Evolutionary conservation across 768 basidiomycete species (phyloP).

Genomic region (Hortiboletus campestris): DNA sequence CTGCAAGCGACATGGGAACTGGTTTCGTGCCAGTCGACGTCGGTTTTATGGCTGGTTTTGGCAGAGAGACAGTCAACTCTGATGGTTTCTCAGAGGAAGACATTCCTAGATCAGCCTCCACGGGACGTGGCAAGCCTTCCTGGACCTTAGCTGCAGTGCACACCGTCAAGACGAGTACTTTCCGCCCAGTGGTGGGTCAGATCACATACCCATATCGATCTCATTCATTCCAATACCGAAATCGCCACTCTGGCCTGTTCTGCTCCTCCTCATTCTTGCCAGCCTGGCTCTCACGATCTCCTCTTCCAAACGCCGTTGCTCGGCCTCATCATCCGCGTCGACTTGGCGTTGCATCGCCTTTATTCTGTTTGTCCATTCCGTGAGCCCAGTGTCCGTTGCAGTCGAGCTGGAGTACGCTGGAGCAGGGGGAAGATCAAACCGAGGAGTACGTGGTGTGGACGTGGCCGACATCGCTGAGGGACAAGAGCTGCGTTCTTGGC

Average conservation of each 20-base stretch:
- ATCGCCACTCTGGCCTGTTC: conserved; percentile 34
- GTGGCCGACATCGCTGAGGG: conserved; percentile 27
- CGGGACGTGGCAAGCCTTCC: conserved; percentile 13
- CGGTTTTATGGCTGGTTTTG: conserved; percentile 16
- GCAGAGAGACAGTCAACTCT: neutral
- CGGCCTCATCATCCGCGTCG: conserved; percentile 77
- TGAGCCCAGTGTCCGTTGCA: conserved; percentile 58
- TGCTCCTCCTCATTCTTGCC: conserved; percentile 42
- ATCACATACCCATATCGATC: conserved; percentile 33
- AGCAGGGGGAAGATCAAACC: conserved; percentile 40
- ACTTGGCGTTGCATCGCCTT: conserved; percentile 78
- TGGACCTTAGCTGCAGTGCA: conserved; percentile 21
- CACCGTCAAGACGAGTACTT: neutral
- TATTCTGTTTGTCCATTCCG: conserved; percentile 81
- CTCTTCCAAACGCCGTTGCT: conserved; percentile 63
- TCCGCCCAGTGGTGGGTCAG: neutral
- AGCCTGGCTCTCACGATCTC: conserved; percentile 50
- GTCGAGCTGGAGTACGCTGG: conserved; percentile 19
- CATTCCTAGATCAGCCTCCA: conserved; percentile 8
- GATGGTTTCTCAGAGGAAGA: conserved; percentile 7
- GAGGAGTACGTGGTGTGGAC: conserved; percentile 28
- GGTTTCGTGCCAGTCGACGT: conserved; percentile 25
- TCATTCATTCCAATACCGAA: conserved; percentile 39
- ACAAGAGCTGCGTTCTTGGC: neutral
- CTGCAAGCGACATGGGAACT: conserved; percentile 68